Conservation (phyloP, 2,329 filamentous ascomycete genomes). For the Podosphaera fusca region DNA sequence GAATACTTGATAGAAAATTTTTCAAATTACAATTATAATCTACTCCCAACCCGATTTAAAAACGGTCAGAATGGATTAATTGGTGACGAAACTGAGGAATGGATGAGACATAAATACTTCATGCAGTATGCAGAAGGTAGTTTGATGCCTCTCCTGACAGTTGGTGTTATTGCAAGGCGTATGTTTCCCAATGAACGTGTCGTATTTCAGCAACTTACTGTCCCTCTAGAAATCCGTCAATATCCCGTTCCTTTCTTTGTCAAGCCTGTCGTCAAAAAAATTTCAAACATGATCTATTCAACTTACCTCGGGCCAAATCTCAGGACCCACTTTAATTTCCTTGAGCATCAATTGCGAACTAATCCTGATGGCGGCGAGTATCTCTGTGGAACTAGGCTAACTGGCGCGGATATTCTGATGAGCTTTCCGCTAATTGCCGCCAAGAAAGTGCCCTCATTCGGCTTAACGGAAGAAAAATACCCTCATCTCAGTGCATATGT, state of each 20-base stretch:
- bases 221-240: constrained; percentile 29
- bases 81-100: constrained; percentile 36
- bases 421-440: constrained; percentile 26
- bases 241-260: constrained; percentile 44
- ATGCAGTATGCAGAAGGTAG: constrained; percentile 75
- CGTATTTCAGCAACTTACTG: constrained; percentile 1
- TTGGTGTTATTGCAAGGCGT: constrained; percentile 35
- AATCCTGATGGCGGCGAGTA: constrained; percentile 25
- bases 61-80: constrained; percentile 32
- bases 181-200: constrained; percentile 9
- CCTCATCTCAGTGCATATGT: constrained; percentile 24
- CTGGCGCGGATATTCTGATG: constrained; percentile 28
- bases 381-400: constrained; percentile 24
- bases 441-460: constrained; percentile 10
- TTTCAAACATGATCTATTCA: constrained; percentile 24
- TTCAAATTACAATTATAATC: constrained; percentile 20
- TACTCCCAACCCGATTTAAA: constrained; percentile 31
- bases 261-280: constrained; percentile 33
- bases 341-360: constrained; percentile 24
- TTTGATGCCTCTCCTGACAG: constrained; percentile 48
- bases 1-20: constrained; percentile 60
- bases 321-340: constrained; percentile 23
- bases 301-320: constrained; percentile 24
- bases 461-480: constrained; percentile 20
- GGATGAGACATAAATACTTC: constrained; percentile 38